Evolutionary conservation across 2,329 filamentous ascomycete genomes (phyloP).

Genomic region (Tolypocladium ovalisporum): DNA sequence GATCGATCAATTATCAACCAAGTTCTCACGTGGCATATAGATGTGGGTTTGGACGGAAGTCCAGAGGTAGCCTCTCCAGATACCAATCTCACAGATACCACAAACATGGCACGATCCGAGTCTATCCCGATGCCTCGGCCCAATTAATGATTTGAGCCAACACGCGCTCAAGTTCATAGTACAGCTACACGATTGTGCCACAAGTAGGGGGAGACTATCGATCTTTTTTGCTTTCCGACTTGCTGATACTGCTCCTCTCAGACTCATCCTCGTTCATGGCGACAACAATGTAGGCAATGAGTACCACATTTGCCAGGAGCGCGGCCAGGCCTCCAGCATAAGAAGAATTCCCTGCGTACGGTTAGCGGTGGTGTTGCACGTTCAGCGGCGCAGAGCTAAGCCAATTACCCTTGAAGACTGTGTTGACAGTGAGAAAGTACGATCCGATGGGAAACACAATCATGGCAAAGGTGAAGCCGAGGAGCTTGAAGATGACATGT

Average conservation of each 20-base stretch:
- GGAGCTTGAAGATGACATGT: constrained; percentile 78
- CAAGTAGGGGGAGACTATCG: constrained; percentile 17
- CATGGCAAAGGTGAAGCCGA: constrained; percentile 89
- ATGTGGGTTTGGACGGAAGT: constrained; percentile 4
- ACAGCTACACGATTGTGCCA: not conserved
- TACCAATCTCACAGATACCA: constrained; percentile 8
- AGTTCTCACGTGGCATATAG: constrained; percentile 10
- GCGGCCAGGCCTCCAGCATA: constrained; percentile 79
- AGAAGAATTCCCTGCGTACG: constrained; percentile 65
- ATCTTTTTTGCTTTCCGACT: constrained; percentile 38
- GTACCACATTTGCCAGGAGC: constrained; percentile 79
- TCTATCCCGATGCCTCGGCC: not conserved
- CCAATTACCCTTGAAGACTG: constrained; percentile 61
- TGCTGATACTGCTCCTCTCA: constrained; percentile 31
- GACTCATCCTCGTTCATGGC: constrained; percentile 77
- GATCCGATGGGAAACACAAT: constrained; percentile 74
- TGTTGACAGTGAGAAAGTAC: constrained; percentile 74
- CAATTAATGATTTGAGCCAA: not conserved
- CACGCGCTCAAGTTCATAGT: not conserved
- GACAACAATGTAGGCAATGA: constrained; percentile 83
- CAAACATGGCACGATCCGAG: not conserved
- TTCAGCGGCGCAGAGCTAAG: not conserved
- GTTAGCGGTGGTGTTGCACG: constrained; percentile 3
- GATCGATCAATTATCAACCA: constrained; percentile 10
- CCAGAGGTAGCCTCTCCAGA: constrained; percentile 1